These are phyloP conservation scores for Cryptococcus sp. DNA, from an alignment of 1,284 basidiomycete genomes.

Conservation along the genomic window DNA sequence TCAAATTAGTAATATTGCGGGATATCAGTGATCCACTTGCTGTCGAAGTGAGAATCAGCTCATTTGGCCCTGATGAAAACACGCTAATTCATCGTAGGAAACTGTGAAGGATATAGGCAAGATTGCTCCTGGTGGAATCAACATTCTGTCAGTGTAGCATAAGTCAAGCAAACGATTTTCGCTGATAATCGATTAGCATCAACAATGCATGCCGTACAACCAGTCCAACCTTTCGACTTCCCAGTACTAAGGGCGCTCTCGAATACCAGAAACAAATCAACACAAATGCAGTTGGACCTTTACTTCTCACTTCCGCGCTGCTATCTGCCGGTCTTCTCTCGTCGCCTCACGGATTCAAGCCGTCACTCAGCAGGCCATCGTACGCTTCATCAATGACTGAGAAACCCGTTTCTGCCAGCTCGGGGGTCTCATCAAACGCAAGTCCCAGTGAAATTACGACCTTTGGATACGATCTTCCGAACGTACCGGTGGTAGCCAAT, in stretches of 20 bases:
- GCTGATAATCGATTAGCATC: not conserved
- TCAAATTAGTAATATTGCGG: not conserved
- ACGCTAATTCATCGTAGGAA: no score
- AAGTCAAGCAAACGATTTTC: not conserved
- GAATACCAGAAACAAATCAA: slow-evolving; percentile 5
- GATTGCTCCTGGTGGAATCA: slow-evolving; percentile 2
- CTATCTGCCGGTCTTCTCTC: slow-evolving; percentile 5
- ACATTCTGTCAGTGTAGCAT: slow-evolving; percentile 6
- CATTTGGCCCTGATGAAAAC: no score
- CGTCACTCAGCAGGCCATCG: not conserved
- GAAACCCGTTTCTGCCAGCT: no score
- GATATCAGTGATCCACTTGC: slow-evolving; percentile 5
- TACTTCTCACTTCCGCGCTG: slow-evolving; percentile 5
- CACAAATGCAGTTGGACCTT: slow-evolving; percentile 7
- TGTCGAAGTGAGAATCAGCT: not conserved
- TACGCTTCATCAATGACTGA: not conserved
- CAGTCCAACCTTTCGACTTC: not conserved
- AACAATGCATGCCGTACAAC: not conserved
- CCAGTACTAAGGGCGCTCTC: slow-evolving; percentile 4
- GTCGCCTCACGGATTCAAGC: not conserved
- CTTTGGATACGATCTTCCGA: not conserved
- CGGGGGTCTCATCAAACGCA: no score
- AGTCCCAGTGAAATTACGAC: no score
- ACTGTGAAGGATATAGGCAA: no score
- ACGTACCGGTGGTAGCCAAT: slow-evolving; percentile 6